These are phyloP conservation scores for Condylostoma magnum DNA, from an alignment of 169 alveolate species.

Conservation along the genomic window DNA sequence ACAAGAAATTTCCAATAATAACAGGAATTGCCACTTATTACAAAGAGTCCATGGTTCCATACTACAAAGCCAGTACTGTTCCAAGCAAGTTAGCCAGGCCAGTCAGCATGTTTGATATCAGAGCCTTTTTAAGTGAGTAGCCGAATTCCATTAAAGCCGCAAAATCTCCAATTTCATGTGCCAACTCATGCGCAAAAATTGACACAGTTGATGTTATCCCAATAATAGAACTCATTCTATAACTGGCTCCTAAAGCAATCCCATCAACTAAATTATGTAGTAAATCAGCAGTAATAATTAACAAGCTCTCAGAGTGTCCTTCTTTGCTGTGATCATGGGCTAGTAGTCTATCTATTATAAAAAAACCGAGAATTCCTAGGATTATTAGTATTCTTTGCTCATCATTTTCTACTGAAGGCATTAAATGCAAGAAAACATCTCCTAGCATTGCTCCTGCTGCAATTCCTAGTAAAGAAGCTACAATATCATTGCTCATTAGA, in stretches of 20 bases:
- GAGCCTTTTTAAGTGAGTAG: conserved; percentile 40
- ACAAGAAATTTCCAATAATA: conserved; percentile 16
- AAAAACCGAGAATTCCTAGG: conserved; percentile 9
- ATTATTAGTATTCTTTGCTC: not conserved
- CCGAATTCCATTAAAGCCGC: conserved; percentile 53
- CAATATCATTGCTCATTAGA: conserved; percentile 1
- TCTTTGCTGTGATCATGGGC: conserved; percentile 12
- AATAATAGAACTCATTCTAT: conserved; percentile 37
- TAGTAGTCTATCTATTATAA: conserved; percentile 3
- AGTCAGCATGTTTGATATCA: conserved; percentile 54
- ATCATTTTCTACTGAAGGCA: conserved; percentile 34
- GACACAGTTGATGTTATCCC: conserved; percentile 73
- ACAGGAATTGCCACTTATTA: conserved; percentile 6
- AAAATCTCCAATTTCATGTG: conserved; percentile 80
- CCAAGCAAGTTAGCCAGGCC: conserved; percentile 68
- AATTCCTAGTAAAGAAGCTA: conserved; percentile 52
- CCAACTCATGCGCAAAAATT: conserved; percentile 76
- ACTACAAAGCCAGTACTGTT: conserved; percentile 29
- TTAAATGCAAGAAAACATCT: conserved; percentile 71
- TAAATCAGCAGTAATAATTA: conserved; percentile 65
- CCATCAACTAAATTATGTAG: conserved; percentile 79
- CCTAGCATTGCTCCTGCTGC: conserved; percentile 78
- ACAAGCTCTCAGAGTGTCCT: not conserved
- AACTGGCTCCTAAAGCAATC: conserved; percentile 75
- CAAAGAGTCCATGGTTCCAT: conserved; percentile 4